phyloP scores from a whole-genome alignment of 192 early-diverging fungal species.

The Chytriomyces sp. region DNA sequence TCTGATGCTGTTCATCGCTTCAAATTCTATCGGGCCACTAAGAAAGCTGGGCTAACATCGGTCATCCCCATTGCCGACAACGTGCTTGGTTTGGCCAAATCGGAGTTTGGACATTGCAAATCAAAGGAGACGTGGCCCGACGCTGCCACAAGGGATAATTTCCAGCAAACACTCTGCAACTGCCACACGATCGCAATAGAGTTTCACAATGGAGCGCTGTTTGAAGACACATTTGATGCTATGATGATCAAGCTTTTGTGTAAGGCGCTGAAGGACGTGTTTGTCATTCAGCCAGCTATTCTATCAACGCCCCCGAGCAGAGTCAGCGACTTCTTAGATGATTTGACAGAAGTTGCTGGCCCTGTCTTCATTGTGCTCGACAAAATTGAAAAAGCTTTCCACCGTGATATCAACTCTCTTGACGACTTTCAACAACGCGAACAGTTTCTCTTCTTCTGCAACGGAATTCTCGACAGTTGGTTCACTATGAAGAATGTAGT shows the following conservation, averaged over 20 bases:
- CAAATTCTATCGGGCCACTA: too few species aligned
- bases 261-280: background rate
- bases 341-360: conserved; percentile 17
- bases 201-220: conserved; percentile 16
- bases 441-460: conserved; percentile 19
- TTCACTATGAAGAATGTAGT: conserved; percentile 25
- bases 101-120: too few species aligned
- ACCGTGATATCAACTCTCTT: background rate
- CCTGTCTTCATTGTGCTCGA: conserved; percentile 37
- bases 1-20: too few species aligned
- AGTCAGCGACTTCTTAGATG: too few species aligned
- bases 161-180: conserved; percentile 15
- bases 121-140: too few species aligned
- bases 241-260: conserved; percentile 13
- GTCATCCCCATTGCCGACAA: too few species aligned
- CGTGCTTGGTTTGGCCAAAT: too few species aligned
- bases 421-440: conserved; percentile 25
- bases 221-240: background rate
- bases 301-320: background rate
- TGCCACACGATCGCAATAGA: conserved; percentile 24
- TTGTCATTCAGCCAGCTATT: background rate
- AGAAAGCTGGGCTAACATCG: too few species aligned
- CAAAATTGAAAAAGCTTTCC: conserved; percentile 28
- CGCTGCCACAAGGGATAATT: background rate
- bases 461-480: conserved; percentile 13